phyloP scores from a whole-genome alignment of 2,329 filamentous ascomycete genomes.

The Phialophora tarda region DNA sequence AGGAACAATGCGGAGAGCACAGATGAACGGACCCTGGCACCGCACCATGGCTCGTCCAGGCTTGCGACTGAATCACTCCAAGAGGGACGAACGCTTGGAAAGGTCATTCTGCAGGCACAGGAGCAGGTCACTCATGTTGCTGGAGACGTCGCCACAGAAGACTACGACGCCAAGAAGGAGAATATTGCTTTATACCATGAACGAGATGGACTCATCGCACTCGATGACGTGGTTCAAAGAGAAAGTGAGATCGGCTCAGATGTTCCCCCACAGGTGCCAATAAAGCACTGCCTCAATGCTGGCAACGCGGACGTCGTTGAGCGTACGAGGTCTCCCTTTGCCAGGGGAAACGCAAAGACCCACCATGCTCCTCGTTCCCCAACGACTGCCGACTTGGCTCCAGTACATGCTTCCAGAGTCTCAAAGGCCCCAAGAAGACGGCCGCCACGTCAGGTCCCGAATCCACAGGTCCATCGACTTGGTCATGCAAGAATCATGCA shows the following conservation, averaged over 20 bases:
- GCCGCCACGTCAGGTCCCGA: background rate
- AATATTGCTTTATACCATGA: background rate
- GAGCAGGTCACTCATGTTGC: background rate
- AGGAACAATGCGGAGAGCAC: background rate
- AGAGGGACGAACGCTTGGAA: background rate
- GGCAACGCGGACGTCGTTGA: background rate
- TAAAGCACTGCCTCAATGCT: background rate
- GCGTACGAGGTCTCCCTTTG: background rate
- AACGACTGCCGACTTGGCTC: background rate
- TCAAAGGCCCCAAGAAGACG: slow-evolving; percentile 10
- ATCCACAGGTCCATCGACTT: background rate
- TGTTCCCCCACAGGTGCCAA: background rate
- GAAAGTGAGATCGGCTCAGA: background rate
- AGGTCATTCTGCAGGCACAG: background rate
- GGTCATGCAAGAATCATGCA: background rate
- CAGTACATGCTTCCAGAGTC: background rate
- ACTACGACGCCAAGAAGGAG: background rate
- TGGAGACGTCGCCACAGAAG: background rate
- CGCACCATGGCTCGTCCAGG: background rate
- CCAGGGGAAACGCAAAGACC: background rate
- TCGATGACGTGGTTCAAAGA: background rate
- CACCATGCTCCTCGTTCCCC: background rate
- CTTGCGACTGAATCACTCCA: background rate
- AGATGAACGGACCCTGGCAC: background rate
- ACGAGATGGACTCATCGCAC: background rate